Evolutionary conservation across 805 yeast genomes (phyloP), one percentile per base, ranked within the genome.

Genomic region (Suhomyces kilbournensis): DNA sequence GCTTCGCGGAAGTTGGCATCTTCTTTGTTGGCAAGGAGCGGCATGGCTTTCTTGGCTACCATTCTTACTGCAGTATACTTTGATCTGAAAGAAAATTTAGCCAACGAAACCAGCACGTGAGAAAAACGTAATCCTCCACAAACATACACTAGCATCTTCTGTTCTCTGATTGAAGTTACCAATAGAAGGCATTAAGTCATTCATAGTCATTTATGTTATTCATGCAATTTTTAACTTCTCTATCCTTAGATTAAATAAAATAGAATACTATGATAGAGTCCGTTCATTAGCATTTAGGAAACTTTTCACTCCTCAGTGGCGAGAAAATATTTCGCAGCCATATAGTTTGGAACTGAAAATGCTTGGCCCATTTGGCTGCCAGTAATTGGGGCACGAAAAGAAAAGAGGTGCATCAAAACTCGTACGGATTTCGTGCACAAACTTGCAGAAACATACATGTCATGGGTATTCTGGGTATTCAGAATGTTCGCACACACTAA

Each of bases 1-100:
- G 97, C 97, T 59, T 86, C 88, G 53, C 86, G 79, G 74, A 93
- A 91, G 56, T 82, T 82, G 30, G 79, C 76, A 52, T 88, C 93
- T 58, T 90, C 96, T 67, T 88, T 90, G 55, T 59, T 67, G 47
- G 70, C 64, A 51, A 73, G 63, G 45, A 75, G 67, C 1, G 78
- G 77, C n/a, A 52, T 39, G 34, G 56, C 55, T 50, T 57, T 61
- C 57, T 63, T 53, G 20, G 51, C 56, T 15, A 60, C 68, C 65
- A 50, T 45, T 26, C 20, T 30, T 38, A 17, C 42, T 19, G 42
- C 19, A 5, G 20, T 19, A 17, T 19, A 38, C 7, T n/a, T 38
- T 38, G 42, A 19, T 10, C 17, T 10, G 42, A 19, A 38, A 7
- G 42, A 38, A 38, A 38, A 38, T 38, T 38, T 38, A 38, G 34